phyloP scores from a whole-genome alignment of 139 green algal species.

The Diplosphaera chodatii region DNA sequence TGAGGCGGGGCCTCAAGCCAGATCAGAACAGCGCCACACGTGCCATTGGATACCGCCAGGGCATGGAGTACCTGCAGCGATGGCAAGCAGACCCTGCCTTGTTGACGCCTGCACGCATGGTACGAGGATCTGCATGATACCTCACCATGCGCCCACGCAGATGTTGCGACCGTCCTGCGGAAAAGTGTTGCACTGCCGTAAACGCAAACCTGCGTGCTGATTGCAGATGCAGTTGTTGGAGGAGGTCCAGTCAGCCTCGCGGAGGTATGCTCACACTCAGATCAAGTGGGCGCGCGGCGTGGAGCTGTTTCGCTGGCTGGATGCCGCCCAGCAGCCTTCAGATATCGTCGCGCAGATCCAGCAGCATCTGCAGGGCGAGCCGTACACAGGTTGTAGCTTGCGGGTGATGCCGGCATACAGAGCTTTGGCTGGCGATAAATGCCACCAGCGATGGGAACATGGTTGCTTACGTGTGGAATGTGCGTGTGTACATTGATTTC shows the following conservation, averaged over 20 bases:
- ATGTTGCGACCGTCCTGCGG: no score
- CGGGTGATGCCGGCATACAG: no score
- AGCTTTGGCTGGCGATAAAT: no score
- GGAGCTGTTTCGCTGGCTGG: constrained; percentile 49
- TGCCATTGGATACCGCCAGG: constrained; percentile 71
- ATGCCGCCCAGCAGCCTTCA: constrained; percentile 22
- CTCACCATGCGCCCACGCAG: no score
- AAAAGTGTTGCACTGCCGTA: no score
- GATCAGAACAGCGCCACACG: constrained; percentile 51
- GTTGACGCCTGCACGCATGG: background rate
- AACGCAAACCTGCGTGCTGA: no score
- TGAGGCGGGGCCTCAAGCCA: constrained; percentile 44
- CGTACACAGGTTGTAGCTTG: constrained; percentile 35
- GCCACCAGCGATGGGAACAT: no score
- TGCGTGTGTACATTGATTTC: no score
- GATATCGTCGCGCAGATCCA: constrained; percentile 34
- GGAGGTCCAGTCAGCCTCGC: constrained; percentile 54
- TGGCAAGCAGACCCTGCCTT: background rate
- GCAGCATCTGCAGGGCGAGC: constrained; percentile 9
- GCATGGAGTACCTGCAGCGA: constrained; percentile 32
- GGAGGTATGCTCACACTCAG: constrained; percentile 68
- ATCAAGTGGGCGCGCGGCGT: constrained; percentile 77
- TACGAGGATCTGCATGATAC: background rate
- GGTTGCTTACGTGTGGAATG: no score
- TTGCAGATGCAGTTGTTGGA: constrained; percentile 40